Base-by-base conservation (phyloP, 805 yeast species). In the Clavispora phyllophila region DNA sequence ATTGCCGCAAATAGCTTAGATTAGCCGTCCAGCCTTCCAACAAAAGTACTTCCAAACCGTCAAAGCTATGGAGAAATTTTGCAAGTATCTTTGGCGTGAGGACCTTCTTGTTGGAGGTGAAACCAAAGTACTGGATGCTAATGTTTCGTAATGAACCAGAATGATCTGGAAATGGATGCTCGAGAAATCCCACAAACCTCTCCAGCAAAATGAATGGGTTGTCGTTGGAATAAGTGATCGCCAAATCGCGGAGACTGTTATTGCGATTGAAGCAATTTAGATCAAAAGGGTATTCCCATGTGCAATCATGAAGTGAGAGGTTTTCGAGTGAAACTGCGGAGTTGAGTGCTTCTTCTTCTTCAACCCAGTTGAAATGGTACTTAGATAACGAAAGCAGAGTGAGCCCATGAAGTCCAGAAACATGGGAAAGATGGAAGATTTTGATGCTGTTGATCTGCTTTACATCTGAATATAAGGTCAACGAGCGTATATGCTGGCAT, bases 231-330 rank as follows among this genome's bases (percentile, higher is more conserved):
- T 63, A 68, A 2, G 43, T 42, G 13, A 70, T 46, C 14, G 44
- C 39, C 18, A 70, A 50, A 4, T 35, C 42, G 7, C 41, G 48
- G n/a, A 70, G 47, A 9, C 54, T 42, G 29, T 56, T 49, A 32
- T 43, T 53, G 5, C 41, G 41, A 41, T 68, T 66, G 52, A 70
- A 70, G 37, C 60, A 61, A 4, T 58, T 49, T 10, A 76, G 53
- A 15, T 68, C 62, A 50, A 78, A 78, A 1, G 83, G 83, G 47
- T 75, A 78, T 45, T 73, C 75, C 82, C 83, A 78, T 1, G 73
- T 68, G 55, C 83, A 78, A 47, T 77, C 65, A 12, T 54, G 48
- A 4, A 78, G 49, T 3, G 54, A 47, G 20, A 76, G 48, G 2
- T 48, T 49, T 5, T 50, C 49, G 23, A 70, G 51, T 1, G 47